These are phyloP conservation scores for Fusarium udum DNA, from an alignment of 2,329 filamentous ascomycete genomes.

Conservation along the genomic window DNA sequence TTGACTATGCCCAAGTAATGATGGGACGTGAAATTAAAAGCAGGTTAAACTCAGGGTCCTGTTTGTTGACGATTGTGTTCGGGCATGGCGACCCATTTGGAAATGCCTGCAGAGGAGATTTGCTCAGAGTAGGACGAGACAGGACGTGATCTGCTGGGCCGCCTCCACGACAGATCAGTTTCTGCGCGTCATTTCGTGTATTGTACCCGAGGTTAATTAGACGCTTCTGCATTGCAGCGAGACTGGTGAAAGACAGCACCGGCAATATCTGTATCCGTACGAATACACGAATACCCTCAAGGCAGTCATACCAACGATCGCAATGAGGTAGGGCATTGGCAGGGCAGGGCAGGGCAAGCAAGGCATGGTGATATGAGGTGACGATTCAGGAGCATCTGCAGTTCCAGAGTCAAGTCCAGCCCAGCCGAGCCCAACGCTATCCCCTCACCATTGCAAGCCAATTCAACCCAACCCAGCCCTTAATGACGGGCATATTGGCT, in stretches of 20 bases:
- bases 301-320: not conserved
- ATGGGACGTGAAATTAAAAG: conserved; percentile 24
- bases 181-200: conserved; percentile 28
- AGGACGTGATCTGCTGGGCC: conserved; percentile 28
- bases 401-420: conserved; percentile 3
- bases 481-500: conserved; percentile 29
- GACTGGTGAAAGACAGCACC: not conserved
- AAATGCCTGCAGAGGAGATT: conserved; percentile 17
- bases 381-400: conserved; percentile 17
- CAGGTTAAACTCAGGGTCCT: conserved; percentile 31
- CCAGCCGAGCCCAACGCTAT: conserved; percentile 3
- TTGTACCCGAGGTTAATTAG: conserved; percentile 28
- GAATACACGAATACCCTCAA: not conserved
- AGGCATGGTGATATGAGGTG: conserved; percentile 10
- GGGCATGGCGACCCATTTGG: conserved; percentile 25
- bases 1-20: not conserved
- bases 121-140: not conserved
- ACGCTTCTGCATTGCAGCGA: not conserved
- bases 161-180: conserved; percentile 24
- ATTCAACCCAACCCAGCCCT: conserved; percentile 12
- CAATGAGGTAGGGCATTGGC: not conserved
- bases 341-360: not conserved
- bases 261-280: not conserved
- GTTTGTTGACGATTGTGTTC: conserved; percentile 9
- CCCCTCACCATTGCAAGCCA: conserved; percentile 11